phyloP scores from a whole-genome alignment of 106 monocot species.

The Acanthochlamys bracteata region DNA sequence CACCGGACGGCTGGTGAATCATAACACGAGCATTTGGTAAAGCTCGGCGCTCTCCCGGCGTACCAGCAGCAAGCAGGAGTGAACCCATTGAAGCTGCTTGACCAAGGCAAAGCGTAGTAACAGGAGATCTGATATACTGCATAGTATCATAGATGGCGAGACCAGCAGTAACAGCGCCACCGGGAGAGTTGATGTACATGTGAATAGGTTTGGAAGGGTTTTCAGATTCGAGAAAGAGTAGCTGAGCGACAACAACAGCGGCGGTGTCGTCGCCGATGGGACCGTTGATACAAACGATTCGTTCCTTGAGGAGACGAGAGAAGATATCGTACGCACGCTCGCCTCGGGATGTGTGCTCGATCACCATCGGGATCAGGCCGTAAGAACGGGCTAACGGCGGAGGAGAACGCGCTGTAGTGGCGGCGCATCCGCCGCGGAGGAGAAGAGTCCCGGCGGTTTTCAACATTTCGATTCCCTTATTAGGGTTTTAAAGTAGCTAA shows the following conservation, averaged over 20 bases:
- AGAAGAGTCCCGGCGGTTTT: background rate
- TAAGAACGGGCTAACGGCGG: conserved; percentile 17
- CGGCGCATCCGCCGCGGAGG: background rate
- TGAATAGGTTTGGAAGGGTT: conserved; percentile 81
- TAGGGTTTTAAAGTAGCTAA: background rate
- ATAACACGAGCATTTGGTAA: conserved; percentile 81
- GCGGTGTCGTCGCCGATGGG: conserved; percentile 74
- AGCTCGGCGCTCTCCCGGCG: conserved; percentile 54
- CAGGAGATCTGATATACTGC: conserved; percentile 87
- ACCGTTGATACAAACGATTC: conserved; percentile 88
- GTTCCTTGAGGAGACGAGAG: conserved; percentile 90
- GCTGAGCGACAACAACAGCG: conserved; percentile 81
- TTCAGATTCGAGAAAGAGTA: conserved; percentile 92
- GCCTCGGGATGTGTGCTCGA: conserved; percentile 93
- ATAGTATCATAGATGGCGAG: conserved; percentile 95
- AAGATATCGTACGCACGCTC: conserved; percentile 99
- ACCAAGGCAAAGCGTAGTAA: conserved; percentile 75
- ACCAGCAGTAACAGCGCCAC: conserved; percentile 83
- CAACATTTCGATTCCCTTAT: no score
- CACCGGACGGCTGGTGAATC: conserved; percentile 82
- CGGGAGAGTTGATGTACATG: conserved; percentile 93
- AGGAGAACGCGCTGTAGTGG: background rate
- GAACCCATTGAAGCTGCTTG: conserved; percentile 79
- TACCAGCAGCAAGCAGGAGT: conserved; percentile 52
- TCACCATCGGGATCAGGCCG: conserved; percentile 87